Conservation (phyloP, 2,329 filamentous ascomycete species). For the Cordyceps sp. region DNA sequence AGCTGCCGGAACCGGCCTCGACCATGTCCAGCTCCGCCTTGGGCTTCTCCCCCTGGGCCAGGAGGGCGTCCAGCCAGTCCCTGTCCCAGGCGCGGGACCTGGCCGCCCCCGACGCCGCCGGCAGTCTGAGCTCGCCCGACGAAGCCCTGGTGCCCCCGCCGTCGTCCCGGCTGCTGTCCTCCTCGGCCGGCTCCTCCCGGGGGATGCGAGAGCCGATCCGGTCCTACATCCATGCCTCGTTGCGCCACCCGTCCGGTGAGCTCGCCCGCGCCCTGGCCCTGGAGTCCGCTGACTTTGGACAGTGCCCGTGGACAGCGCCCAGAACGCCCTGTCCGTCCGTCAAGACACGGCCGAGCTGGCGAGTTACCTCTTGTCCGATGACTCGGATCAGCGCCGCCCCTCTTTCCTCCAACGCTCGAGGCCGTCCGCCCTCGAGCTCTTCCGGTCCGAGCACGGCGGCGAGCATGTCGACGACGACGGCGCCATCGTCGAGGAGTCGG, state of each 20-base stretch:
- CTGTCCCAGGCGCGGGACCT: constrained; percentile 13
- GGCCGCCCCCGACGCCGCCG: constrained; percentile 9
- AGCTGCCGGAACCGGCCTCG: constrained; percentile 2
- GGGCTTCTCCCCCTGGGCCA: constrained; percentile 31
- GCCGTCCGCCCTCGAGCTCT: constrained; percentile 12
- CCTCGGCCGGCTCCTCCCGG: constrained; percentile 17
- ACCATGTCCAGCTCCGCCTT: constrained; percentile 29
- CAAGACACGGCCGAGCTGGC: constrained; percentile 80
- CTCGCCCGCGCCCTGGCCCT: neutral
- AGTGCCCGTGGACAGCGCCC: constrained; percentile 48
- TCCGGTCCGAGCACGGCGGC: constrained; percentile 7
- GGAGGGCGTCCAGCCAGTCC: constrained; percentile 23
- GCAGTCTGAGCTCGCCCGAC: constrained; percentile 7
- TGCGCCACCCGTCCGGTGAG: constrained; percentile 41
- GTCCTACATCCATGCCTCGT: constrained; percentile 53
- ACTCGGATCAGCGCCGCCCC: constrained; percentile 24
- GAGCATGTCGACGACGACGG: constrained; percentile 17
- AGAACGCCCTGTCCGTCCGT: constrained; percentile 64
- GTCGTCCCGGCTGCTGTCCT: constrained; percentile 17
- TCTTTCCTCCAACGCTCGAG: constrained; percentile 26
- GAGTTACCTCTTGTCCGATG: constrained; percentile 59
- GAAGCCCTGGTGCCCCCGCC: constrained; percentile 6
- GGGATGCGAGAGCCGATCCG: constrained; percentile 48
- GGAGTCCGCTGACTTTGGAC: constrained; percentile 1
- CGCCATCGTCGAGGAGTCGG: constrained; percentile 44